Conservation (phyloP, 1,284 basidiomycete species). For the Ustilago bromivora region DNA sequence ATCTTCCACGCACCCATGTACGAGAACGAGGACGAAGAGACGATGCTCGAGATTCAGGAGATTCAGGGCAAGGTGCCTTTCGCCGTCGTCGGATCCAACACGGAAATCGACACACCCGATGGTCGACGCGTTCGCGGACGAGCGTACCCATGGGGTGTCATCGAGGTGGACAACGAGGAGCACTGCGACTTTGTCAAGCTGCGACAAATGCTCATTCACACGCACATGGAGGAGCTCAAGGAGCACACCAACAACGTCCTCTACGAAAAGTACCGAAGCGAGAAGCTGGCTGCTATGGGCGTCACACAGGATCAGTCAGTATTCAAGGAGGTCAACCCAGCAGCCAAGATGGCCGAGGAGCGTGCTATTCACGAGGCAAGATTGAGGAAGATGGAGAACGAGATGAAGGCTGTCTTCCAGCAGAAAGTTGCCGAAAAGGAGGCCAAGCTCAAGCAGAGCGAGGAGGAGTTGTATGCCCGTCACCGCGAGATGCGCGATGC, state of each 20-base stretch:
- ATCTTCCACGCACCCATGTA: conserved; percentile 66
- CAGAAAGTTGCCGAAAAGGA: conserved; percentile 70
- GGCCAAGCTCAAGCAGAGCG: conserved; percentile 69
- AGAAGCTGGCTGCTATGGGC: conserved; percentile 66
- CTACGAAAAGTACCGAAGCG: conserved; percentile 67
- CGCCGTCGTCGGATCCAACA: conserved; percentile 67
- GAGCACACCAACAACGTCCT: conserved; percentile 66
- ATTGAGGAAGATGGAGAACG: conserved; percentile 69
- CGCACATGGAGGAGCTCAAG: conserved; percentile 70
- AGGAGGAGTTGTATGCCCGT: conserved; percentile 69
- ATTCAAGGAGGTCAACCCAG: conserved; percentile 66
- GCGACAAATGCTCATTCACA: conserved; percentile 69
- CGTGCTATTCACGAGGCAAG: conserved; percentile 69
- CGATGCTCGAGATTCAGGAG: conserved; percentile 66
- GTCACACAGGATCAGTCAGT: conserved; percentile 68
- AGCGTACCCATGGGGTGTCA: conserved; percentile 68
- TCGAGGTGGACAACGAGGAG: conserved; percentile 69
- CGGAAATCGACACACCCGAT: conserved; percentile 66
- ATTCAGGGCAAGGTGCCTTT: conserved; percentile 68
- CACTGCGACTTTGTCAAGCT: conserved; percentile 70
- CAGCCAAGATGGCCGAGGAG: conserved; percentile 68
- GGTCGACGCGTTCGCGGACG: conserved; percentile 67
- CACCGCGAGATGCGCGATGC: conserved; percentile 69
- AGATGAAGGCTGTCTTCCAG: conserved; percentile 70
- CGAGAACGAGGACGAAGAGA: conserved; percentile 68